phyloP scores from a whole-genome alignment of 768 basidiomycete species.

The Pisolithus orientalis region DNA sequence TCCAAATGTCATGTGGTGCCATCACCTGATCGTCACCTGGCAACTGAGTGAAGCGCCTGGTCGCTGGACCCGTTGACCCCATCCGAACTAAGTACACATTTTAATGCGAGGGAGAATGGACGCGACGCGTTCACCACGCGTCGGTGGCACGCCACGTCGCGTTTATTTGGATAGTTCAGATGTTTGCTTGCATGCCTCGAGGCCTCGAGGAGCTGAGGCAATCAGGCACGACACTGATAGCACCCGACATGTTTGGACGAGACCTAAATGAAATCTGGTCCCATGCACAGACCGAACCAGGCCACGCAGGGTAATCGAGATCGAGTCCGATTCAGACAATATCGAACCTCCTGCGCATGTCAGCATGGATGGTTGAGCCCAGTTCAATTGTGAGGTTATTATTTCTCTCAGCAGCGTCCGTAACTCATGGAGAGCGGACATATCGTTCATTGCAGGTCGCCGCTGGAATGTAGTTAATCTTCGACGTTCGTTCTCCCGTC shows the following conservation, averaged over 20 bases:
- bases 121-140: neutral
- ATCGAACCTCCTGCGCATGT: neutral
- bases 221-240: constrained; percentile 1
- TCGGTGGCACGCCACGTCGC: neutral
- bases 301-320: neutral
- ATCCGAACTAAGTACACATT: too few species aligned
- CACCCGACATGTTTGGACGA: neutral
- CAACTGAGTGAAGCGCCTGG: neutral
- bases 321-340: neutral
- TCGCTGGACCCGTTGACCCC: too few species aligned
- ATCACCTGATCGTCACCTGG: neutral
- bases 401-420: neutral
- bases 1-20: constrained; percentile 13
- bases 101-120: neutral
- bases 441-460: neutral
- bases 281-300: neutral
- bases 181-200: neutral
- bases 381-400: neutral
- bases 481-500: neutral
- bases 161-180: neutral
- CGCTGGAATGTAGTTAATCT: neutral
- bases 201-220: constrained; percentile 6
- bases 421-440: neutral
- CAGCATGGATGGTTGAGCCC: neutral
- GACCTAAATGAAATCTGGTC: constrained; percentile 2